Conservation (phyloP, 768 basidiomycete species). For the Chalciporus chontae region DNA sequence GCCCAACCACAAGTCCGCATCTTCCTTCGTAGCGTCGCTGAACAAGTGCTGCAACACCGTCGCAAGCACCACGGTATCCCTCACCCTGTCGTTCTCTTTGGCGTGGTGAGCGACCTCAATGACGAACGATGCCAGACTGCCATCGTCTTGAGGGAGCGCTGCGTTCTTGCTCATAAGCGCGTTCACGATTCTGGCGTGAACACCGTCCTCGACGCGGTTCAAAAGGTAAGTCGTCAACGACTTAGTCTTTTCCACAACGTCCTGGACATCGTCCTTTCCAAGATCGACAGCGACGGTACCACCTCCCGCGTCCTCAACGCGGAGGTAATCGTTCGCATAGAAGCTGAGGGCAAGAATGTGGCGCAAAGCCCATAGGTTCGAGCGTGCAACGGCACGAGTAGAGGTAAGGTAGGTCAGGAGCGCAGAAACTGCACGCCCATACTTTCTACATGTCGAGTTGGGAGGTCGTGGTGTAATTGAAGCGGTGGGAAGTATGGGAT, state of each 20-base stretch:
- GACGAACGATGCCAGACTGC: slow-evolving; percentile 28
- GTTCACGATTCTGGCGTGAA: slow-evolving; percentile 46
- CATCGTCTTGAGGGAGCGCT: slow-evolving; percentile 17
- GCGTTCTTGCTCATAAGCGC: slow-evolving; percentile 29
- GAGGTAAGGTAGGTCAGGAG: slow-evolving; percentile 52
- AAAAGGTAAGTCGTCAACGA: slow-evolving; percentile 65
- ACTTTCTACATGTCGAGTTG: slow-evolving; percentile 30
- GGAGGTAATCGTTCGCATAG: slow-evolving; percentile 59
- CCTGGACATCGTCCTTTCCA: slow-evolving; percentile 27
- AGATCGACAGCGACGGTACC: slow-evolving; percentile 40
- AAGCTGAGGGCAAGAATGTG: slow-evolving; percentile 63
- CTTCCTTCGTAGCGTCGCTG: slow-evolving; percentile 53
- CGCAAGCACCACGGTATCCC: slow-evolving; percentile 59
- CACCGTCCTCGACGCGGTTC: slow-evolving; percentile 40
- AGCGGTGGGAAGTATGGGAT: slow-evolving; percentile 53
- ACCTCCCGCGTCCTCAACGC: slow-evolving; percentile 46
- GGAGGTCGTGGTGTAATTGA: slow-evolving; percentile 19
- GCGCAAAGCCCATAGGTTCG: slow-evolving; percentile 62
- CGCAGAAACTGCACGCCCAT: slow-evolving; percentile 59
- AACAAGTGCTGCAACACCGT: slow-evolving; percentile 58
- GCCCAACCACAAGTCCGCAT: slow-evolving; percentile 75
- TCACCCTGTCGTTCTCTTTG: slow-evolving; percentile 40
- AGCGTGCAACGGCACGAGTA: slow-evolving; percentile 58
- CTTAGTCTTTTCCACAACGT: slow-evolving; percentile 43
- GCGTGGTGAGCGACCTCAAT: slow-evolving; percentile 31